Percentiles rank a stretch among this genome's conserved stretches.
phyloP scores from a whole-genome alignment of 768 basidiomycete species.

The Trametes villosa region DNA sequence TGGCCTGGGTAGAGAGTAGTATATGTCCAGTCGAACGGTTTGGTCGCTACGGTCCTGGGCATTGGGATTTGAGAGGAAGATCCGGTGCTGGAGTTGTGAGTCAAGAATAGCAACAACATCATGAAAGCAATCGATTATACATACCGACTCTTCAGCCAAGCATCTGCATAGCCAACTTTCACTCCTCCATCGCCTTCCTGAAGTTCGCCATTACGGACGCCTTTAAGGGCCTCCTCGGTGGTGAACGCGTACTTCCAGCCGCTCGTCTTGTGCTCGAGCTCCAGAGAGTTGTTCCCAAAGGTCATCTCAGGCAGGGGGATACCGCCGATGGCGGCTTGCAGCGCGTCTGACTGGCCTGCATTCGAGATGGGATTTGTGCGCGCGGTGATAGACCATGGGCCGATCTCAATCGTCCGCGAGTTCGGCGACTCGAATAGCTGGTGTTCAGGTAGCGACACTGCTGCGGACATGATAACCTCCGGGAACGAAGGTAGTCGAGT shows the following conservation, averaged over 20 bases:
- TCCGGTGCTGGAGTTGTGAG: conserved; percentile 61
- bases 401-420: conserved; percentile 67
- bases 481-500: conserved; percentile 16
- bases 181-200: conserved; percentile 87
- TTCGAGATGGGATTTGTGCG: conserved; percentile 81
- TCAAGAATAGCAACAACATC: not conserved
- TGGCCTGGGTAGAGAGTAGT: conserved; percentile 87
- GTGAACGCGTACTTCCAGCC: conserved; percentile 72
- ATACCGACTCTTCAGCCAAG: conserved; percentile 90
- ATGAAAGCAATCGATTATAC: conserved; percentile 13
- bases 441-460: conserved; percentile 60
- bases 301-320: conserved; percentile 97
- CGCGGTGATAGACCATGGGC: conserved; percentile 71
- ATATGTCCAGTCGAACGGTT: conserved; percentile 98
- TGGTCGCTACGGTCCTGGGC: conserved; percentile 74
- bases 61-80: conserved; percentile 66
- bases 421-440: conserved; percentile 70
- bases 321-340: conserved; percentile 61
- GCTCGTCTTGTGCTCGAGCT: conserved; percentile 64
- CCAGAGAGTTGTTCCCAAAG: conserved; percentile 83
- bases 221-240: conserved; percentile 65
- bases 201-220: conserved; percentile 78
- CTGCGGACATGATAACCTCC: conserved; percentile 44
- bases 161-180: conserved; percentile 92
- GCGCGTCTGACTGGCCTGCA: conserved; percentile 70